Percentiles rank a stretch among this genome's conserved stretches.
phyloP scores from a whole-genome alignment of 2,329 filamentous ascomycete species.

The Clonostachys byssicola region DNA sequence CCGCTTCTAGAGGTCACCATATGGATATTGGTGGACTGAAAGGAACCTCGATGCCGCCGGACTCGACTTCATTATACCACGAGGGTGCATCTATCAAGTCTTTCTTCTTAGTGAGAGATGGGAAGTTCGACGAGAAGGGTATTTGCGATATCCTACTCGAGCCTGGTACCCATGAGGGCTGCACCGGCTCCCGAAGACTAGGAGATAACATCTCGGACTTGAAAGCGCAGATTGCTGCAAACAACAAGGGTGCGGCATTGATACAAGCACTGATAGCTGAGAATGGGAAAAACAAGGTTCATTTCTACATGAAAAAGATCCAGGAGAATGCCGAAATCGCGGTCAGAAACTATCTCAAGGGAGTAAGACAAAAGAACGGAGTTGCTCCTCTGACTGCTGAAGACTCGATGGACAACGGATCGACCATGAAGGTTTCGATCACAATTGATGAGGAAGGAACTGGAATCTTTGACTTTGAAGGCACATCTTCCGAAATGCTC shows the following conservation, averaged over 20 bases:
- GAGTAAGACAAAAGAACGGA: slow-evolving; percentile 37
- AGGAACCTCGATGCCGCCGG: slow-evolving; percentile 69
- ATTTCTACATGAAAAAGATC: slow-evolving; percentile 47
- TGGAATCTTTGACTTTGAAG: slow-evolving; percentile 28
- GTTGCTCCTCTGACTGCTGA: slow-evolving; percentile 12
- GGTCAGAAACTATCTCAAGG: slow-evolving; percentile 12
- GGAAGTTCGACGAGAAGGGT: slow-evolving; percentile 73
- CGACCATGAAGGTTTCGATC: slow-evolving; percentile 21
- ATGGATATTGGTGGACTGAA: slow-evolving; percentile 67
- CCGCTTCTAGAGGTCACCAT: slow-evolving; percentile 22
- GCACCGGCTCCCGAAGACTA: slow-evolving; percentile 73
- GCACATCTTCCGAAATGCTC: slow-evolving; percentile 23
- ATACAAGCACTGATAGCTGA: slow-evolving; percentile 69
- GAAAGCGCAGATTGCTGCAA: slow-evolving; percentile 82
- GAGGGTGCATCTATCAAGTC: slow-evolving; percentile 62
- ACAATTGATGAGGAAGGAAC: slow-evolving; percentile 20
- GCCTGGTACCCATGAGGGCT: slow-evolving; percentile 70
- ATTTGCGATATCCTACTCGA: slow-evolving; percentile 71
- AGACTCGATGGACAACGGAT: slow-evolving; percentile 31
- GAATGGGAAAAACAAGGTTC: slow-evolving; percentile 67
- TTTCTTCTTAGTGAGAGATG: slow-evolving; percentile 70
- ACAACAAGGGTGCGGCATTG: slow-evolving; percentile 79
- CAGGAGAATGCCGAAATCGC: slow-evolving; percentile 31
- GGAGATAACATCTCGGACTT: slow-evolving; percentile 83
- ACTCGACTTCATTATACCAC: slow-evolving; percentile 61